Evolutionary conservation across 2,329 filamentous ascomycete species (phyloP).

Genomic region (Cryphonectria radicalis): DNA sequence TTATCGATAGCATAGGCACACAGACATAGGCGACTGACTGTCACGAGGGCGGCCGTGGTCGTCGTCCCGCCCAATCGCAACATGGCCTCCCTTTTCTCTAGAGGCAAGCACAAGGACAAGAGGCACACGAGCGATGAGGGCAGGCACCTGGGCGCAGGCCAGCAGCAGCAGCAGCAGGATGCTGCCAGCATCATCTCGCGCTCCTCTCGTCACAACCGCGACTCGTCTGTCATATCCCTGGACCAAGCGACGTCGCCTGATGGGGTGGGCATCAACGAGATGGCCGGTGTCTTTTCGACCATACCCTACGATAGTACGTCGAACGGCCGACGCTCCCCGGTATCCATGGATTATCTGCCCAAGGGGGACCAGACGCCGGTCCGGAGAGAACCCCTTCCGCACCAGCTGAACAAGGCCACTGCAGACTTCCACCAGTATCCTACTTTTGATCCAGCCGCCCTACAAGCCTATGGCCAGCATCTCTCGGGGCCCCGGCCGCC

Average conservation of each 20-base stretch:
- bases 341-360: conserved; percentile 74
- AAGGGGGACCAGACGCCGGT: conserved; percentile 65
- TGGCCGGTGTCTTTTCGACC: conserved; percentile 81
- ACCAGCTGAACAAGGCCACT: conserved; percentile 79
- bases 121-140: conserved; percentile 65
- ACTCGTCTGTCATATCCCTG: conserved; percentile 72
- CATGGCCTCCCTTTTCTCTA: conserved; percentile 77
- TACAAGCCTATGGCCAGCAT: conserved; percentile 56
- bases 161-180: conserved; percentile 46
- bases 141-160: conserved; percentile 56
- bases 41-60: conserved; percentile 15
- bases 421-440: conserved; percentile 91
- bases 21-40: conserved; percentile 1
- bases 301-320: conserved; percentile 81
- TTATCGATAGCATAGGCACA: conserved; percentile 16
- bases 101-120: conserved; percentile 80
- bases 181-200: conserved; percentile 56
- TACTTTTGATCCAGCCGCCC: conserved; percentile 62
- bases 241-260: conserved; percentile 70
- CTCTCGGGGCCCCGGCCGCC: conserved; percentile 65
- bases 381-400: conserved; percentile 75
- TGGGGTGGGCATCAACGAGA: conserved; percentile 66
- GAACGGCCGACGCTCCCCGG: conserved; percentile 69
- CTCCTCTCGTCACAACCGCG: conserved; percentile 75
- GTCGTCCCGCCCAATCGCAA: conserved; percentile 23